Evolutionary conservation across 495 filamentous ascomycete genomes (phyloP).

Genomic region (Xylaria acuta): DNA sequence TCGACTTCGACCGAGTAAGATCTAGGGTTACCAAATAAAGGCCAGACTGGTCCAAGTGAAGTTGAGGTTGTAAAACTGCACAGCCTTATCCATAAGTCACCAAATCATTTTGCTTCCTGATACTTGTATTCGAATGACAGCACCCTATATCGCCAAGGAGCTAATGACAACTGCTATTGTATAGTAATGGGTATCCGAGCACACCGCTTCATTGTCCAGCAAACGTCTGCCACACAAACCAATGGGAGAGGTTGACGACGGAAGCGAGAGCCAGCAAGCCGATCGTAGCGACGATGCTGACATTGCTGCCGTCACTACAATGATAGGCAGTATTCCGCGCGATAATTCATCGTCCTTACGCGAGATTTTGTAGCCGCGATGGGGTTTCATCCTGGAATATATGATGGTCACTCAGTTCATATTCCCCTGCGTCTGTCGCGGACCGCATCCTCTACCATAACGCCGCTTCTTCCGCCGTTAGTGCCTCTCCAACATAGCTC

Average conservation of each 20-base stretch:
- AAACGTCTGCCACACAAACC: not conserved
- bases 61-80: not conserved
- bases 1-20: too few species aligned
- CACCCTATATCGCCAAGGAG: not conserved
- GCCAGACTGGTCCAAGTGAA: not conserved
- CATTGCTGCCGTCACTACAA: not conserved
- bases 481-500: not conserved
- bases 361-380: not conserved
- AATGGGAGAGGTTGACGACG: not conserved
- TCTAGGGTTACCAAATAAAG: not conserved
- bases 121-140: not conserved
- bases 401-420: too few species aligned
- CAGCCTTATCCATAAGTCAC: not conserved
- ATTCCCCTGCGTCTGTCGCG: not conserved
- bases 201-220: too few species aligned
- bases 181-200: not conserved
- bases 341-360: not conserved
- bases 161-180: not conserved
- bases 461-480: not conserved
- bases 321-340: not conserved
- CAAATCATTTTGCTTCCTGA: not conserved
- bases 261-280: not conserved
- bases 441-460: not conserved
- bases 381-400: not conserved
- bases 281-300: constrained; percentile 1